Percentiles rank a stretch among this genome's conserved stretches.
Conservation (phyloP, 2,329 filamentous ascomycete genomes). For the Diaporthe batatas region DNA sequence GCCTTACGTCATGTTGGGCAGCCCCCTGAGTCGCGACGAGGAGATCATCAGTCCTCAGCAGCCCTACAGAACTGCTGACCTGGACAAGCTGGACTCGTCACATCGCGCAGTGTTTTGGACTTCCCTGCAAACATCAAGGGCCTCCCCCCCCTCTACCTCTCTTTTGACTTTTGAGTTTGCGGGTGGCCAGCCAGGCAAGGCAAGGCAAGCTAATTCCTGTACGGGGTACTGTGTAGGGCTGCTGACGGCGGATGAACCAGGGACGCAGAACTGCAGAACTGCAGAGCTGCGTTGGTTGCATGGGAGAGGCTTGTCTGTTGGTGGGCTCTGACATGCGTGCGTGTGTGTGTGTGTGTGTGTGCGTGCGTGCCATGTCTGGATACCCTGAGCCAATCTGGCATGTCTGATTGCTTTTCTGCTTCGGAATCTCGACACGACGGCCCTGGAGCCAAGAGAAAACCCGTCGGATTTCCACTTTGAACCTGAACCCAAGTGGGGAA, state of each 20-base stretch:
- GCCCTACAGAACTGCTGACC: constrained; percentile 7
- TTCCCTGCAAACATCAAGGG: neutral
- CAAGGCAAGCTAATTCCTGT: neutral
- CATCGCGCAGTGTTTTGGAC: constrained; percentile 16
- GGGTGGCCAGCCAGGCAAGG: neutral
- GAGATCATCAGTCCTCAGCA: constrained; percentile 34
- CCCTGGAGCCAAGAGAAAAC: constrained; percentile 28
- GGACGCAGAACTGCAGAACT: neutral
- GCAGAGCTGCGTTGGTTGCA: constrained; percentile 1
- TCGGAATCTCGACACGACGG: constrained; percentile 31
- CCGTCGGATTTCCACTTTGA: constrained; percentile 37
- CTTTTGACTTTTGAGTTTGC: constrained; percentile 21
- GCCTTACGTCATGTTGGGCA: constrained; percentile 27
- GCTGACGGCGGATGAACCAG: neutral
- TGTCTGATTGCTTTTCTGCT: constrained; percentile 3
- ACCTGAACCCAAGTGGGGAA: constrained; percentile 40
- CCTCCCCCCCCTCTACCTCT: neutral
- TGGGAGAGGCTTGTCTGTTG: constrained; percentile 12
- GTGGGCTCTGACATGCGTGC: constrained; percentile 17
- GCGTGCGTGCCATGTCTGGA: neutral
- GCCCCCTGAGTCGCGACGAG: constrained; percentile 29
- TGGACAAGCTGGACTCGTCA: too few relatives aligned
- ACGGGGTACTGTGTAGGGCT: neutral
- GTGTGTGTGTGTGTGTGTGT: neutral
- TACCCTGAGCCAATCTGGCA: constrained; percentile 12